Evolutionary conservation across 106 monocot genomes (phyloP).

Genomic region (Apostasia ramifera): DNA sequence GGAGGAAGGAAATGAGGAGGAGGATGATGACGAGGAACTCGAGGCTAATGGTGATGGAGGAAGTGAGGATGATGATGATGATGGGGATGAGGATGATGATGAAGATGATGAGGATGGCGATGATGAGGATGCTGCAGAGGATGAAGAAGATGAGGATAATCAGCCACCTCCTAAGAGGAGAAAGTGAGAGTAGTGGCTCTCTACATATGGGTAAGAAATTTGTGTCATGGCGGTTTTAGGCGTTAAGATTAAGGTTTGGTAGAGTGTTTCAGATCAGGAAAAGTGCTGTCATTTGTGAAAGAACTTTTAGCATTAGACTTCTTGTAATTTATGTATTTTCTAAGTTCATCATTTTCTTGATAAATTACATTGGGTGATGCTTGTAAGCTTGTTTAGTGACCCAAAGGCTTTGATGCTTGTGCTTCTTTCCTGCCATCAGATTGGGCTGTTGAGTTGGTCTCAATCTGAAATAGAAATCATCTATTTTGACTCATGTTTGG

Average conservation of each 20-base stretch:
- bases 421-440: too few species aligned
- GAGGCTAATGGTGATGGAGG: neutral
- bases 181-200: neutral
- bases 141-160: neutral
- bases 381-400: neutral
- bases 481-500: too few species aligned
- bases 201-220: neutral
- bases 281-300: neutral
- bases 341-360: neutral
- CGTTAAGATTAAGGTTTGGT: neutral
- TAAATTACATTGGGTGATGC: neutral
- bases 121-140: neutral
- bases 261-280: neutral
- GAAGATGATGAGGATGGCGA: neutral
- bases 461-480: too few species aligned
- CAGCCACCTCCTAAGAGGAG: constrained; percentile 7
- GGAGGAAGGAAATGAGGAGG: neutral
- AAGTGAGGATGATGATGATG: constrained; percentile 1
- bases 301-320: neutral
- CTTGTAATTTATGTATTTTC: neutral
- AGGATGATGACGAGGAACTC: neutral
- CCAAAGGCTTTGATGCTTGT: too few species aligned
- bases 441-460: too few species aligned
- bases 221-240: neutral
- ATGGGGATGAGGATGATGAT: neutral